A percentile compares a stretch with the other conserved stretches of the same genome.
Conservation (phyloP, 2,329 filamentous ascomycete genomes). For the Coniosporium tulheliwenetii region DNA sequence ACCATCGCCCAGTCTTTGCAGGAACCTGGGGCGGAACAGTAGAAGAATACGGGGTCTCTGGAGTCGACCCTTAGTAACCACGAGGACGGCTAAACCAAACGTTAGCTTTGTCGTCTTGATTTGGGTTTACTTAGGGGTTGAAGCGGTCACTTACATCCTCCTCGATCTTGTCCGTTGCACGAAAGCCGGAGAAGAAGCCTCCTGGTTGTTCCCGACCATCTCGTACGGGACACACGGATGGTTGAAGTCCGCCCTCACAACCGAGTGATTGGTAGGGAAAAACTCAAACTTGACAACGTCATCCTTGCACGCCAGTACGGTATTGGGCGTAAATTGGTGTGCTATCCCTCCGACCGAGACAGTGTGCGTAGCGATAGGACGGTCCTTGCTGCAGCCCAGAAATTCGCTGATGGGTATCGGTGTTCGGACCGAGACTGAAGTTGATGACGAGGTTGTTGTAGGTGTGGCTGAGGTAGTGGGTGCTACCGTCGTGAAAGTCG, state of each 20-base stretch:
- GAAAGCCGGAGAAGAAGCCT: conserved; percentile 39
- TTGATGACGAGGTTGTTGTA: too few species aligned
- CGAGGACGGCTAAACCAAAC: not conserved
- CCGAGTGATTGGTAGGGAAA: conserved; percentile 7
- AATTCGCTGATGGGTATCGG: too few species aligned
- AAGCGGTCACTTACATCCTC: conserved; percentile 26
- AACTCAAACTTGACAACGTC: conserved; percentile 8
- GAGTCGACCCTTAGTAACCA: not conserved
- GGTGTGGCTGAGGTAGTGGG: too few species aligned
- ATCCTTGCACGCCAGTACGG: conserved; percentile 19
- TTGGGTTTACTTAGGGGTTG: conserved; percentile 21
- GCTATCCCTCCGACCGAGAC: conserved; percentile 20
- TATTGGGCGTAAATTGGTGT: conserved; percentile 20
- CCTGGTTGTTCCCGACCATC: conserved; percentile 30
- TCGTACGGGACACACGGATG: conserved; percentile 49
- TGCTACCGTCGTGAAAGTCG: too few species aligned
- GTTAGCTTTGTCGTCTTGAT: conserved; percentile 44
- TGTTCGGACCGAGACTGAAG: too few species aligned
- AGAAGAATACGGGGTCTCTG: not conserved
- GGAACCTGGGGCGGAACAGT: not conserved
- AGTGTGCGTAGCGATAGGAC: conserved; percentile 9
- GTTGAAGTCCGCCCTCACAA: conserved; percentile 5
- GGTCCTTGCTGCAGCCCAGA: not conserved
- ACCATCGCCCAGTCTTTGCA: not conserved
- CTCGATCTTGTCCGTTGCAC: conserved; percentile 29